phyloP scores from a whole-genome alignment of 495 filamentous ascomycete genomes.

The Daldinia grandis region DNA sequence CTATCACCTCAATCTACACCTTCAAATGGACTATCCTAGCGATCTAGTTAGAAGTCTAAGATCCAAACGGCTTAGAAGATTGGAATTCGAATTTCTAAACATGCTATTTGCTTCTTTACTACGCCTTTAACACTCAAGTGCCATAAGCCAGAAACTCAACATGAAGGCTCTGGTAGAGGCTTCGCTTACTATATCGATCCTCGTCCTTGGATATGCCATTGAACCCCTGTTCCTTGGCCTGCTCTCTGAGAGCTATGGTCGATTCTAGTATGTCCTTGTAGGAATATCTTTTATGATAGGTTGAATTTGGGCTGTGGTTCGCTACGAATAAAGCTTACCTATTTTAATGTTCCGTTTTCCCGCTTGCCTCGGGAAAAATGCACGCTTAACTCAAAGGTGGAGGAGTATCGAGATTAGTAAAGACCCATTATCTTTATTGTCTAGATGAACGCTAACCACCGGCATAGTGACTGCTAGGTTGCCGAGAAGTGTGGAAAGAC shows the following conservation, averaged over 20 bases:
- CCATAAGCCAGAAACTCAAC: conserved; percentile 46
- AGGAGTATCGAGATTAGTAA: conserved; percentile 3
- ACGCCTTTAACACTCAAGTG: background rate
- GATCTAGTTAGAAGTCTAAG: too few species aligned
- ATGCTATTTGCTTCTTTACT: too few species aligned
- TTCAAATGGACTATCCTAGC: too few species aligned
- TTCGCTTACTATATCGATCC: conserved; percentile 57
- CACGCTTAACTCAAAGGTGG: conserved; percentile 15
- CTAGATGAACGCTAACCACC: conserved; percentile 15
- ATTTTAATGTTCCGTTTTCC: conserved; percentile 47
- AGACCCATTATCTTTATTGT: background rate
- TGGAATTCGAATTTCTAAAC: too few species aligned
- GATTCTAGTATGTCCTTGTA: conserved; percentile 38
- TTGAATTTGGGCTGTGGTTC: conserved; percentile 49
- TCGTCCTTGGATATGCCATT: conserved; percentile 57
- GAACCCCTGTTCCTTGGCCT: conserved; percentile 50
- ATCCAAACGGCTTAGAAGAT: too few species aligned
- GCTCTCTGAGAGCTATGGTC: conserved; percentile 48
- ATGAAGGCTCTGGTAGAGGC: conserved; percentile 36
- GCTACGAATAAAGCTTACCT: conserved; percentile 42
- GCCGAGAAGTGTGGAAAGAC: conserved; percentile 37
- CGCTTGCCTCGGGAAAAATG: conserved; percentile 47
- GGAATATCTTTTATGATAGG: conserved; percentile 45
- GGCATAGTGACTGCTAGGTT: conserved; percentile 27
- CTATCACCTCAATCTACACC: too few species aligned